These are phyloP conservation scores for Fusarium equiseti DNA, from an alignment of 2,329 filamentous ascomycete genomes.

Conservation along the genomic window DNA sequence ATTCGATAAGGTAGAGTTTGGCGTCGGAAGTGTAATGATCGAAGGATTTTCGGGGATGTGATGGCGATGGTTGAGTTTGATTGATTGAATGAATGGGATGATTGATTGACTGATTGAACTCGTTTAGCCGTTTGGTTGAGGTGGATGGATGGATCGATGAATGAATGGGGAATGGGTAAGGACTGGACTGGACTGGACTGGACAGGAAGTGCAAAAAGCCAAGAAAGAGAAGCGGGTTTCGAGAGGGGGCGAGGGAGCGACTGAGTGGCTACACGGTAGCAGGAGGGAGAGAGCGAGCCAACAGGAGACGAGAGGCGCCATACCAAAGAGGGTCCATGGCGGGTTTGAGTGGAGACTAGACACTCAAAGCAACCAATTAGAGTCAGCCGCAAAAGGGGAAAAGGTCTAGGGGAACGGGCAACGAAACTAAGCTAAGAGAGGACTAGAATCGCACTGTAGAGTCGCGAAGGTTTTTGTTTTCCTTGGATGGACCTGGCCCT, in stretches of 20 bases:
- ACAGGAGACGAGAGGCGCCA: constrained; percentile 40
- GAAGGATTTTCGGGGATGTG: constrained; percentile 18
- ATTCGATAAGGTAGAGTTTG: not conserved
- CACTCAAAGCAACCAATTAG: constrained; percentile 9
- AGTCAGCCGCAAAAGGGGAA: constrained; percentile 36
- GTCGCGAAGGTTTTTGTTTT: constrained; percentile 28
- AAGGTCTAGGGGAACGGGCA: constrained; percentile 1
- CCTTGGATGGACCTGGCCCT: constrained; percentile 10
- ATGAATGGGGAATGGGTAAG: constrained; percentile 18
- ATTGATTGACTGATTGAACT: constrained; percentile 11
- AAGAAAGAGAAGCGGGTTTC: constrained; percentile 42
- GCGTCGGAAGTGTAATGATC: constrained; percentile 6
- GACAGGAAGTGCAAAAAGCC: constrained; percentile 42
- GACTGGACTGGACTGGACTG: constrained; percentile 31
- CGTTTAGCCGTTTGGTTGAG: constrained; percentile 25
- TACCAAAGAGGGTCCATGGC: constrained; percentile 28
- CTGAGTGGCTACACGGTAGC: constrained; percentile 32
- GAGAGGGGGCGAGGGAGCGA: constrained; percentile 36
- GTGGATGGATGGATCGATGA: constrained; percentile 33
- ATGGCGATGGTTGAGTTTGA: constrained; percentile 8
- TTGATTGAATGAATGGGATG: constrained; percentile 21
- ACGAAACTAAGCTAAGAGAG: constrained; percentile 25
- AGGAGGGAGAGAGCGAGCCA: constrained; percentile 37
- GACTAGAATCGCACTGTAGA: constrained; percentile 16
- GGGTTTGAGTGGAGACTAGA: constrained; percentile 20